These are phyloP conservation scores for Sporothrix euskadiensis DNA, from an alignment of 2,329 filamentous ascomycete species.

Conservation along the genomic window DNA sequence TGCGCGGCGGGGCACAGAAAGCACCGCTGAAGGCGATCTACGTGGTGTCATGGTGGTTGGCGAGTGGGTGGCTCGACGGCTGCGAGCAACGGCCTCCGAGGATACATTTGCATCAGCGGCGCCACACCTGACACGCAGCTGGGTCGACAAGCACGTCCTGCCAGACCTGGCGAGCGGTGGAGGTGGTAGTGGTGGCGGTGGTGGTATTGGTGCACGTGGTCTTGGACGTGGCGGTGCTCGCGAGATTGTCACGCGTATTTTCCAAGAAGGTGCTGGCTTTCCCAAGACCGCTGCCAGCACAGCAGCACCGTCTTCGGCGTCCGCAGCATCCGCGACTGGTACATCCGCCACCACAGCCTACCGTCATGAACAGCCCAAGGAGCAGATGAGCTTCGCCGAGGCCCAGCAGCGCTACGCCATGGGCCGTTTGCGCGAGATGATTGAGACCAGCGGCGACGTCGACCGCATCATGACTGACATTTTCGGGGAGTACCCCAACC, in stretches of 20 bases:
- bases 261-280: slow-evolving; percentile 77
- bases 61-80: slow-evolving; percentile 78
- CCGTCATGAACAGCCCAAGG: slow-evolving; percentile 55
- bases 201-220: slow-evolving; percentile 69
- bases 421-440: slow-evolving; percentile 70
- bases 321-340: slow-evolving; percentile 36
- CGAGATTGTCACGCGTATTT: slow-evolving; percentile 76
- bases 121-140: slow-evolving; percentile 65
- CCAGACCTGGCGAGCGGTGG: slow-evolving; percentile 68
- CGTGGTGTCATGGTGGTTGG: slow-evolving; percentile 82
- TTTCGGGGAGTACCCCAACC: slow-evolving; percentile 80
- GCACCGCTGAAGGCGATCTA: slow-evolving; percentile 70
- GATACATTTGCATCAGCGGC: slow-evolving; percentile 40
- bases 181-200: slow-evolving; percentile 60
- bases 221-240: slow-evolving; percentile 70
- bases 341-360: slow-evolving; percentile 45
- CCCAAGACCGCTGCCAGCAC: slow-evolving; percentile 53
- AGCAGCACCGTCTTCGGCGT: slow-evolving; percentile 37
- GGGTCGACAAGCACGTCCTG: slow-evolving; percentile 73
- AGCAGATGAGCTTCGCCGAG: slow-evolving; percentile 70
- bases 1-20: slow-evolving; percentile 65
- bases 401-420: slow-evolving; percentile 71
- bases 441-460: slow-evolving; percentile 75
- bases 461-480: slow-evolving; percentile 80
- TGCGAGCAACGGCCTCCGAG: slow-evolving; percentile 51